Evolutionary conservation across 2,329 filamentous ascomycete species (phyloP).

Genomic region (Verruconis gallopava): DNA sequence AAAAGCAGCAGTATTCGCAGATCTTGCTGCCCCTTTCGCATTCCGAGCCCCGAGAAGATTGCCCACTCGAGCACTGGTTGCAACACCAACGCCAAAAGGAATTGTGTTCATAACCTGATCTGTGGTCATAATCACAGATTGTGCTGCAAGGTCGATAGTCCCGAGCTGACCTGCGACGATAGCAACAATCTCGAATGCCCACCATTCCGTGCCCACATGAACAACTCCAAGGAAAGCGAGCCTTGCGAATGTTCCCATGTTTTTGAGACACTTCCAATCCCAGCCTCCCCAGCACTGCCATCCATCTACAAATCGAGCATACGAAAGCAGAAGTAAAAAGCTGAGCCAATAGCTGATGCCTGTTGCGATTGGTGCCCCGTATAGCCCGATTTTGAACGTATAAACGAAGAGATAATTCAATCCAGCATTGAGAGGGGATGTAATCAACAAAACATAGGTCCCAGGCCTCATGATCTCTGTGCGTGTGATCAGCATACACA

Average conservation of each 20-base stretch:
- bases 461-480: constrained; percentile 49
- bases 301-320: constrained; percentile 57
- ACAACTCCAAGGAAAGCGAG: constrained; percentile 65
- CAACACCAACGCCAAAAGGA: constrained; percentile 75
- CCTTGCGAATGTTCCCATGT: constrained; percentile 57
- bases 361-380: constrained; percentile 71
- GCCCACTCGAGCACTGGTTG: constrained; percentile 63
- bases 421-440: constrained; percentile 44
- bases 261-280: constrained; percentile 48
- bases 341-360: constrained; percentile 79
- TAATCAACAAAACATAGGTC: constrained; percentile 49
- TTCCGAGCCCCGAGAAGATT: constrained; percentile 64
- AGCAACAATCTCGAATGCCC: constrained; percentile 51
- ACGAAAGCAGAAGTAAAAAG: constrained; percentile 62
- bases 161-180: constrained; percentile 57
- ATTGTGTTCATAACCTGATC: constrained; percentile 78
- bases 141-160: constrained; percentile 64
- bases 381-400: constrained; percentile 53
- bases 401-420: constrained; percentile 61
- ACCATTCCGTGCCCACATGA: constrained; percentile 86
- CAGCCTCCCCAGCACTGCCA: constrained; percentile 71
- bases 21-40: constrained; percentile 51
- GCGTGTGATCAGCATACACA: background rate
- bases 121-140: constrained; percentile 81
- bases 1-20: constrained; percentile 63